Conservation (phyloP, 2,329 filamentous ascomycete species). For the Colletotrichum sp. region DNA sequence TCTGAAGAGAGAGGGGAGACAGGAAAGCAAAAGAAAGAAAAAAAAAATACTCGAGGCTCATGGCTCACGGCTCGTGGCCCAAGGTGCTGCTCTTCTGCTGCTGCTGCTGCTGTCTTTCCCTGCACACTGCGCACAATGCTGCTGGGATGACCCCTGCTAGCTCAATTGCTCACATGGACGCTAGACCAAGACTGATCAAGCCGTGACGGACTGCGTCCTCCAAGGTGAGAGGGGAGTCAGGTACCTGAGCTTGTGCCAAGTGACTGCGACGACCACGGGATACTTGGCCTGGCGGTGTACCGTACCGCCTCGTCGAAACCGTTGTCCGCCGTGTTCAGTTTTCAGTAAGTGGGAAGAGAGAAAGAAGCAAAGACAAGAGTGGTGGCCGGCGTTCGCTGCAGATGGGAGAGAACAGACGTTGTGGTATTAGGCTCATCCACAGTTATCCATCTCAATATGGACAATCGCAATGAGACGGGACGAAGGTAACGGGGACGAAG, state of each 20-base stretch:
- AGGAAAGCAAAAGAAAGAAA: not conserved
- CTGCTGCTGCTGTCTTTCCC: not conserved
- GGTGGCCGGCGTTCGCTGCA: not conserved
- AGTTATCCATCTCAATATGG: conserved; percentile 12
- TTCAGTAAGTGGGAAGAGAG: not conserved
- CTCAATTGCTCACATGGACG: conserved; percentile 24
- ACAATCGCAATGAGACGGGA: conserved; percentile 6
- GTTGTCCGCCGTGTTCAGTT: not conserved
- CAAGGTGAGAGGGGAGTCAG: conserved; percentile 4
- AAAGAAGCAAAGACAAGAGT: not conserved
- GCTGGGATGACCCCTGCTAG: conserved; percentile 32
- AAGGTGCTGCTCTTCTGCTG: not conserved
- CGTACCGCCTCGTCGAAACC: not conserved
- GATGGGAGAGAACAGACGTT: not conserved
- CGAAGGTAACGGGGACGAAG: not conserved
- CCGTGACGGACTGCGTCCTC: conserved; percentile 9
- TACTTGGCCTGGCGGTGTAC: conserved; percentile 10
- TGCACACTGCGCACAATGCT: not conserved
- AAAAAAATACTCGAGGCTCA: not conserved
- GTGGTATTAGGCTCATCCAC: conserved; percentile 5
- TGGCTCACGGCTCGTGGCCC: not conserved
- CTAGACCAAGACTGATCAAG: conserved; percentile 8
- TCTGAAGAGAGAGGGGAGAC: not conserved
- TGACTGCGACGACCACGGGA: not conserved
- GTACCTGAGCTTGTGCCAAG: conserved; percentile 15